A percentile compares a stretch with the other conserved stretches of the same genome.
Evolutionary conservation across 306 rosid species (phyloP).

Genomic region (Betula pendula): DNA sequence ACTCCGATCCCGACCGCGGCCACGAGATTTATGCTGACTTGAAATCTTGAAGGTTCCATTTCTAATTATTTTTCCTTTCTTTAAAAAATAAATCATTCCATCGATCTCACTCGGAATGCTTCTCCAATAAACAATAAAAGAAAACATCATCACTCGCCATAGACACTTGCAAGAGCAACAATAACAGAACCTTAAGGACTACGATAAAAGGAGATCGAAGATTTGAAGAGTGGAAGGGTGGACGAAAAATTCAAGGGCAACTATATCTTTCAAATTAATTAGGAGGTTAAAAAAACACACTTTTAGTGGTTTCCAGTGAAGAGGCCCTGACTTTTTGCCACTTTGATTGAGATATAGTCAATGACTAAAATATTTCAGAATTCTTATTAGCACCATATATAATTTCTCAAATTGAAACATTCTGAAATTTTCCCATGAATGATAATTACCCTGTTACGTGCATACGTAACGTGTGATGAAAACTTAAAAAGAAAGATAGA

Average conservation of each 20-base stretch:
- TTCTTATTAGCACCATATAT: not conserved
- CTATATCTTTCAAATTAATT: no score
- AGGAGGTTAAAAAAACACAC: no score
- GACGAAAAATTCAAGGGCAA: no score
- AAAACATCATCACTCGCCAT: no score
- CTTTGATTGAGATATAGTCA: not conserved
- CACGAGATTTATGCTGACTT: constrained; percentile 2
- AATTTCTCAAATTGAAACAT: no score
- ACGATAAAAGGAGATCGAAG: not conserved
- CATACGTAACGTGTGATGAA: no score
- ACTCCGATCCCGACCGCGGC: no score
- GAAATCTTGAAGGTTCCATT: not conserved
- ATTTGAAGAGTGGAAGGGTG: constrained; percentile 8
- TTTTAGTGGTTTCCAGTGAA: no score
- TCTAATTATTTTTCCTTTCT: constrained; percentile 1
- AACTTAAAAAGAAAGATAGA: no score
- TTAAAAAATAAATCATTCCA: not conserved
- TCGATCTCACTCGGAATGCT: constrained; percentile 19
- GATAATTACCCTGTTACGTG: no score
- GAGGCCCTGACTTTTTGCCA: not conserved
- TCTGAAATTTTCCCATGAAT: no score
- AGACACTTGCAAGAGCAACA: not conserved
- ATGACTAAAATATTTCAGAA: not conserved
- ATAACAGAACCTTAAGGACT: constrained; percentile 7
- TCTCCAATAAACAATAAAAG: not conserved